Evolutionary conservation across 805 yeast genomes (phyloP).

Genomic region (Yamadazyma nakazawae): DNA sequence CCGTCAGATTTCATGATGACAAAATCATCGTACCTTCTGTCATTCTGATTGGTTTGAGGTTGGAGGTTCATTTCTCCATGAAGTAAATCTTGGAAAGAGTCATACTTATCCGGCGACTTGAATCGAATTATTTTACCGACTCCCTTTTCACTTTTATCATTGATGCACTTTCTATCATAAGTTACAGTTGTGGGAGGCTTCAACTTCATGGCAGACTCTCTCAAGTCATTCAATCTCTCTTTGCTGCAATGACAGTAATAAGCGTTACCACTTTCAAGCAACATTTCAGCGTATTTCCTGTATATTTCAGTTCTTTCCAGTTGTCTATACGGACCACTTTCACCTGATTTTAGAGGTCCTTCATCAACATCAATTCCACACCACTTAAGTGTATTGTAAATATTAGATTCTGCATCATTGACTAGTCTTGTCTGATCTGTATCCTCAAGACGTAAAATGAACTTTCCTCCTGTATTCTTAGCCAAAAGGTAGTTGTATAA

Average conservation of each 20-base stretch:
- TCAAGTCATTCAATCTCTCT: slow-evolving; percentile 63
- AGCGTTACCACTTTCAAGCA: slow-evolving; percentile 68
- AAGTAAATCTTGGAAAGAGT: slow-evolving; percentile 64
- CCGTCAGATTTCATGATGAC: slow-evolving; percentile 91
- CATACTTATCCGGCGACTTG: slow-evolving; percentile 70
- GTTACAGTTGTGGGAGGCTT: slow-evolving; percentile 90
- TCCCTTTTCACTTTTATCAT: slow-evolving; percentile 39
- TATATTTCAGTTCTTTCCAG: slow-evolving; percentile 75
- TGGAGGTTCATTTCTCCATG: slow-evolving; percentile 78
- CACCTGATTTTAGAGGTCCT: slow-evolving; percentile 63
- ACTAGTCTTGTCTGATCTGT: slow-evolving; percentile 84
- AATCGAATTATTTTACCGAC: slow-evolving; percentile 57
- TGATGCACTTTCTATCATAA: slow-evolving; percentile 79
- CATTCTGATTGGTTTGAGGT: slow-evolving; percentile 69
- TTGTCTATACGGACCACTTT: slow-evolving; percentile 77
- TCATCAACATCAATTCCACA: slow-evolving; percentile 76
- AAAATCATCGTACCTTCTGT: slow-evolving; percentile 83
- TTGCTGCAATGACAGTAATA: slow-evolving; percentile 85
- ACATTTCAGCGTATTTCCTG: slow-evolving; percentile 48
- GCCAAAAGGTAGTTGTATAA: slow-evolving; percentile 85
- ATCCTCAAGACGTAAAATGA: slow-evolving; percentile 82
- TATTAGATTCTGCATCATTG: slow-evolving; percentile 76
- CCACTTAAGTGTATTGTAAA: slow-evolving; percentile 76
- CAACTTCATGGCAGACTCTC: slow-evolving; percentile 69
- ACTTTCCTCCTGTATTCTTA: slow-evolving; percentile 72